These are phyloP conservation scores for Simplicillium sp. DNA, from an alignment of 2,329 filamentous ascomycete genomes.

Conservation along the genomic window DNA sequence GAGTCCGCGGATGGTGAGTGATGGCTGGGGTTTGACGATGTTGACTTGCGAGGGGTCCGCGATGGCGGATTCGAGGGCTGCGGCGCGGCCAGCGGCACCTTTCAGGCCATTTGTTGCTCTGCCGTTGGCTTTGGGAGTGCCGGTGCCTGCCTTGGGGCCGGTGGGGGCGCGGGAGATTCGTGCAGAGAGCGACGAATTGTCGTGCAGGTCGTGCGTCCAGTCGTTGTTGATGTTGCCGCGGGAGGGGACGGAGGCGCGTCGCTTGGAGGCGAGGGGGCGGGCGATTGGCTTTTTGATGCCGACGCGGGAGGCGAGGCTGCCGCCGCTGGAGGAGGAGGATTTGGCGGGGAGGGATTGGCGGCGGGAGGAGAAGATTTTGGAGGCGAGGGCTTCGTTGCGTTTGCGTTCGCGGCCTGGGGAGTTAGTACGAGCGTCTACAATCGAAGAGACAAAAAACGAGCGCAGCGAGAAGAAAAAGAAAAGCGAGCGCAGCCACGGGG, in stretches of 20 bases:
- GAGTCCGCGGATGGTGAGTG: slow-evolving; percentile 64
- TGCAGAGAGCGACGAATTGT: slow-evolving; percentile 13
- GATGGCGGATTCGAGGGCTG: slow-evolving; percentile 10
- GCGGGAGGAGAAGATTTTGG: slow-evolving; percentile 61
- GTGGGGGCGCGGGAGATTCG: slow-evolving; percentile 2
- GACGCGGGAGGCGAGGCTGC: slow-evolving; percentile 61
- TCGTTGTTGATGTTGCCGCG: slow-evolving; percentile 50
- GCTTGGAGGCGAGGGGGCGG: slow-evolving; percentile 8
- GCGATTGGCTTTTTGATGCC: slow-evolving; percentile 59
- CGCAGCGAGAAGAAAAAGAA: no score
- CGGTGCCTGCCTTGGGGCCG: slow-evolving; percentile 16
- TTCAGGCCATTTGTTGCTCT: slow-evolving; percentile 12
- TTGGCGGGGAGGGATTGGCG: slow-evolving; percentile 45
- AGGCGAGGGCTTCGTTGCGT: slow-evolving; percentile 62
- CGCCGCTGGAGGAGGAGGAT: slow-evolving; percentile 33
- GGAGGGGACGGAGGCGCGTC: slow-evolving; percentile 25
- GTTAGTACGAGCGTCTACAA: no score
- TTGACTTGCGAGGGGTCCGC: slow-evolving; percentile 17
- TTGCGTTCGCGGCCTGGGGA: slow-evolving; percentile 54
- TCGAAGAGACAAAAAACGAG: no score
- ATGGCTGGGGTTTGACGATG: slow-evolving; percentile 25
- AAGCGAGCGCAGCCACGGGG: no score
- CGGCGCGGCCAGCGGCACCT: slow-evolving; percentile 9
- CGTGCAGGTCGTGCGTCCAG: slow-evolving; percentile 64
- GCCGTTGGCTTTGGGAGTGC: slow-evolving; percentile 23